These are phyloP conservation scores for Lyophyllum semitale DNA, from an alignment of 768 basidiomycete genomes.

Conservation along the genomic window DNA sequence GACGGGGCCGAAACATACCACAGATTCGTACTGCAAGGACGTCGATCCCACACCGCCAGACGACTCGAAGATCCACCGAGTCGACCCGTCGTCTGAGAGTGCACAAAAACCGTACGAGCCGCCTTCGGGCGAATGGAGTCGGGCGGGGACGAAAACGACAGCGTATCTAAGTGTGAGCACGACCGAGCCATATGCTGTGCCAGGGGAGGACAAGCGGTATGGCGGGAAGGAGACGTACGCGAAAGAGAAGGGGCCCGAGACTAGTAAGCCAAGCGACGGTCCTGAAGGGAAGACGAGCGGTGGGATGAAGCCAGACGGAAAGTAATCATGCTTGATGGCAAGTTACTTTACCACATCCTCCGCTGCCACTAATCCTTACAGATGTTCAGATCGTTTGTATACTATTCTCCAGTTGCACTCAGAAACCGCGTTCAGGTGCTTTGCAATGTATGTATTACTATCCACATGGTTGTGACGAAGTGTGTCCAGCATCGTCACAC, in stretches of 20 bases:
- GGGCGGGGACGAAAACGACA: slow-evolving; percentile 38
- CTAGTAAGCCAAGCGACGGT: slow-evolving; percentile 32
- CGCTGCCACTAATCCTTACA: too few relatives aligned
- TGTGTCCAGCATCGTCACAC: too few relatives aligned
- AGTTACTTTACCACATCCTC: too few relatives aligned
- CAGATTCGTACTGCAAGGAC: slow-evolving; percentile 51
- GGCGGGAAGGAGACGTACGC: slow-evolving; percentile 26
- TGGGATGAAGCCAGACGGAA: slow-evolving; percentile 35
- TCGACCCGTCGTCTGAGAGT: slow-evolving; percentile 44
- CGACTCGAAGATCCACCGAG: slow-evolving; percentile 43
- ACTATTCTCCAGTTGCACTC: too few relatives aligned
- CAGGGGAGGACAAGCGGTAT: slow-evolving; percentile 30
- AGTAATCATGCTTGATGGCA: too few relatives aligned
- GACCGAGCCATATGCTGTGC: slow-evolving; percentile 29
- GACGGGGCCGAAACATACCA: slow-evolving; percentile 26
- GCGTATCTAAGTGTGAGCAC: slow-evolving; percentile 35
- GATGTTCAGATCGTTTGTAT: too few relatives aligned
- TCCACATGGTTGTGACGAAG: too few relatives aligned
- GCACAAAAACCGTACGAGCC: slow-evolving; percentile 52
- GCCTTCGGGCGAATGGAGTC: slow-evolving; percentile 47
- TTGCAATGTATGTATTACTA: too few relatives aligned
- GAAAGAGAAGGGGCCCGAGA: slow-evolving; percentile 35
- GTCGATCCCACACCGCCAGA: slow-evolving; percentile 43
- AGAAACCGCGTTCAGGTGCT: too few relatives aligned
- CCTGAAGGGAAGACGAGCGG: slow-evolving; percentile 37